phyloP scores from a whole-genome alignment of 1,284 basidiomycete genomes.

The Puccinia coronata region DNA sequence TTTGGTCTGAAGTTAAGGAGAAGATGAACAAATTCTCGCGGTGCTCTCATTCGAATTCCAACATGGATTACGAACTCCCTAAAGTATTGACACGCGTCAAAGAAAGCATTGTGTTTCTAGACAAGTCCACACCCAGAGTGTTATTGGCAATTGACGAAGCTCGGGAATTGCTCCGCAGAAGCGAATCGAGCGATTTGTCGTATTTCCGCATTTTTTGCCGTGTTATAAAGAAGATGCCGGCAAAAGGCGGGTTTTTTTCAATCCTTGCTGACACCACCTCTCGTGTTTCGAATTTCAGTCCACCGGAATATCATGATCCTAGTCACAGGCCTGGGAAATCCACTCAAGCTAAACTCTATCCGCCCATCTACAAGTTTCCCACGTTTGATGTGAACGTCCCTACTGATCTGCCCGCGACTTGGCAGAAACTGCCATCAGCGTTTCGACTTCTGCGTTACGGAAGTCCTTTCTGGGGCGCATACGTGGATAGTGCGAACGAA shows the following conservation, averaged over 20 bases:
- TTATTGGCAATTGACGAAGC: not conserved
- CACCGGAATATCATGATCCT: too few relatives aligned
- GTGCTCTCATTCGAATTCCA: not conserved
- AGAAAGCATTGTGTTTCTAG: not conserved
- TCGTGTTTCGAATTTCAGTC: not conserved
- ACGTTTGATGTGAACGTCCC: not conserved
- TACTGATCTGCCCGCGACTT: not conserved
- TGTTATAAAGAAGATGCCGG: not conserved
- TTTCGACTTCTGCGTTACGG: not conserved
- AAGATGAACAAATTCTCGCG: not conserved
- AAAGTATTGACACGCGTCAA: not conserved
- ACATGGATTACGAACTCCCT: not conserved
- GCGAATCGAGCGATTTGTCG: not conserved
- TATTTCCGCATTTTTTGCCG: not conserved
- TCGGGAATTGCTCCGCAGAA: not conserved
- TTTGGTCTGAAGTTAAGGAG: not conserved
- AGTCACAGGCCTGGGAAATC: too few relatives aligned
- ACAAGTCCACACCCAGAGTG: not conserved
- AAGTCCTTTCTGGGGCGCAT: not conserved
- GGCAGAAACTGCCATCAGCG: not conserved
- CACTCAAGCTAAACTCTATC: too few relatives aligned
- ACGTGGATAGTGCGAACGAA: not conserved
- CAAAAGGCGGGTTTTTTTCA: not conserved
- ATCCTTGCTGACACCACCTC: slow-evolving; percentile 1
- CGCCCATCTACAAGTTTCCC: too few relatives aligned